Evolutionary conservation across 768 basidiomycete species (phyloP).

Genomic region (Rhodosporidiobolus odoratus): DNA sequence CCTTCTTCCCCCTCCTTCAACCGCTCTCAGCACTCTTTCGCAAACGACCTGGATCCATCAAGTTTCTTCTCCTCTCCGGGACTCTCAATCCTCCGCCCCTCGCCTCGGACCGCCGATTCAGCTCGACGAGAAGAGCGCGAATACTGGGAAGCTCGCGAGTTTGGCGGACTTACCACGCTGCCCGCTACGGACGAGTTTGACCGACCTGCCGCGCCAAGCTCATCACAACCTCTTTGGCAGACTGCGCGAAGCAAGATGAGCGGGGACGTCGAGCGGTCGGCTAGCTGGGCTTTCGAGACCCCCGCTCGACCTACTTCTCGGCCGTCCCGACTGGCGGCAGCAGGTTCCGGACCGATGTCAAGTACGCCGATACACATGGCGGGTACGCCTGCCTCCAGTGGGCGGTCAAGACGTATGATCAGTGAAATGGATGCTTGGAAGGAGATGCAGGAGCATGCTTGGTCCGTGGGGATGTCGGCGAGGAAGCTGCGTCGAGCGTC

Average conservation of each 20-base stretch:
- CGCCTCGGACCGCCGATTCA: not conserved
- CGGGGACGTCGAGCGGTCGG: not conserved
- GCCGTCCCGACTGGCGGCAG: not conserved
- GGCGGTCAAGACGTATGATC: not conserved
- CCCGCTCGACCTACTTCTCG: constrained; percentile 9
- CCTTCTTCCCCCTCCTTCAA: constrained; percentile 12
- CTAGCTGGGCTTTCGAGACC: constrained; percentile 14
- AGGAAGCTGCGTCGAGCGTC: constrained; percentile 6
- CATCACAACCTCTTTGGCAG: not conserved
- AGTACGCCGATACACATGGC: not conserved
- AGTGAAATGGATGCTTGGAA: constrained; percentile 35
- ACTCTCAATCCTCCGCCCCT: constrained; percentile 34
- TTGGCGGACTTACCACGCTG: constrained; percentile 14
- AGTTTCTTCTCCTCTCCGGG: constrained; percentile 37
- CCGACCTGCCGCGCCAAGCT: not conserved
- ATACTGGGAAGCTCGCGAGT: constrained; percentile 16
- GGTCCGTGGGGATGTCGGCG: constrained; percentile 24
- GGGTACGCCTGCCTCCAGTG: not conserved
- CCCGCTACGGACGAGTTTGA: not conserved
- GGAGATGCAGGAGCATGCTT: constrained; percentile 39
- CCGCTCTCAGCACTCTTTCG: not conserved
- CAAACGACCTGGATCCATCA: constrained; percentile 9
- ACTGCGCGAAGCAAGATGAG: no score
- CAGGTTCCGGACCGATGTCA: no score
- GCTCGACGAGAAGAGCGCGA: constrained; percentile 12